Evolutionary conservation across 495 filamentous ascomycete species (phyloP), one percentile per base, ranked within the genome.

Genomic region (Cladorrhinum samala): DNA sequence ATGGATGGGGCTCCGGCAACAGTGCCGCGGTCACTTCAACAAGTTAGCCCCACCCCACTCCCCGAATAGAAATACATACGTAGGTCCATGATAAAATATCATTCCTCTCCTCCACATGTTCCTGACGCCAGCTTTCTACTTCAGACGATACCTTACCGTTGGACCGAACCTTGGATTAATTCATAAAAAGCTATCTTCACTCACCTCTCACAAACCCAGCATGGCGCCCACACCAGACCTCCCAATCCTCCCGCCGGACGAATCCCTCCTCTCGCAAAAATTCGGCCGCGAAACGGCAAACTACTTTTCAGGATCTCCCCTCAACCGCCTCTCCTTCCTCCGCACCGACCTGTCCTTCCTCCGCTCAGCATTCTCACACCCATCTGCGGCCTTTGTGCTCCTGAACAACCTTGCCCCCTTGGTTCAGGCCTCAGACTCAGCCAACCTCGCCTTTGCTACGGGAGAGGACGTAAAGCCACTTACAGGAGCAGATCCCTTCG

Each of bases 281-380:
- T 96, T 95, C 68, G 93, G 93, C 61, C 84, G 77, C 58, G 93
- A 97, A 72, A 83, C 89, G 11, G 83, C 86, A 58, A 97, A 98
- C 73, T 98, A 97, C 79, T 97, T 96, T 75, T 87, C 89, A 53
- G 89, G 91, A 78, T 70, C 66, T 44, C 75, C 76, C 0, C 57
- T 81, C 23, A 81, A 81, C 61, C 71, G 78, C 4, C 77, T 97
- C 2, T 91, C 89, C 1, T 98, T 97, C 66, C 75, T 97, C 37
- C 87, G 93, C 21, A 74, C 76, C 16, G 86, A 95, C 55, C 82
- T 91, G 57, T 61, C 67, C 3, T 98, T 97, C 67, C 80, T 98
- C 17, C 82, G 82, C 44, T 74, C 77, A 23, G 92, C 90, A 18
- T 77, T 91, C 56, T 79, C 77, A 46, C 88, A 91, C 68, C 83